These are phyloP conservation scores for Aspergillaceae sp. DNA, from an alignment of 2,329 filamentous ascomycete species.

Conservation along the genomic window DNA sequence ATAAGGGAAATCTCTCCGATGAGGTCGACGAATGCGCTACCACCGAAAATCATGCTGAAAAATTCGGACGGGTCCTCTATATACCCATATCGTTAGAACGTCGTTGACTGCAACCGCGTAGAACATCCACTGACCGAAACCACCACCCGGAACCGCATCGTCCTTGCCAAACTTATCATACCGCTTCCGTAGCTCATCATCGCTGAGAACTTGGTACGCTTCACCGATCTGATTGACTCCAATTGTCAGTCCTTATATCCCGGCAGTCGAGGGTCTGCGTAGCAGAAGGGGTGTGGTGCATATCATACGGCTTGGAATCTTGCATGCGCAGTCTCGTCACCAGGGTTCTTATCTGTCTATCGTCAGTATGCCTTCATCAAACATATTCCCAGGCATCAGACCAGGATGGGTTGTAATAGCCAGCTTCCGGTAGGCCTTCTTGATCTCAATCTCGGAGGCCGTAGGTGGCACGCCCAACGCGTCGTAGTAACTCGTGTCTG, in stretches of 20 bases:
- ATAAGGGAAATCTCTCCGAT: constrained; percentile 98
- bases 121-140: constrained; percentile 57
- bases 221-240: constrained; percentile 49
- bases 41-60: constrained; percentile 97
- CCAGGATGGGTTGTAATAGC: constrained; percentile 89
- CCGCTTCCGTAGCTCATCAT: constrained; percentile 74
- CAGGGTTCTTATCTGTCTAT: constrained; percentile 82
- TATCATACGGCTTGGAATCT: constrained; percentile 76
- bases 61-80: constrained; percentile 86
- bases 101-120: not conserved
- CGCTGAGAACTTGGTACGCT: constrained; percentile 71
- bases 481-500: constrained; percentile 84
- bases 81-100: constrained; percentile 1
- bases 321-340: constrained; percentile 84
- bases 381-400: constrained; percentile 29
- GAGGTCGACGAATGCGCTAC: constrained; percentile 89
- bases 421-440: constrained; percentile 91
- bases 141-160: constrained; percentile 77
- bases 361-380: constrained; percentile 6
- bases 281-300: not conserved
- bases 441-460: constrained; percentile 86
- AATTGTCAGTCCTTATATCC: not conserved
- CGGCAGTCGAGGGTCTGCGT: too few relatives aligned
- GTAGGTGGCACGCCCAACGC: constrained; percentile 73
- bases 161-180: constrained; percentile 99